phyloP scores from a whole-genome alignment of 345 rosid species.

The Linum usitatissimum region DNA sequence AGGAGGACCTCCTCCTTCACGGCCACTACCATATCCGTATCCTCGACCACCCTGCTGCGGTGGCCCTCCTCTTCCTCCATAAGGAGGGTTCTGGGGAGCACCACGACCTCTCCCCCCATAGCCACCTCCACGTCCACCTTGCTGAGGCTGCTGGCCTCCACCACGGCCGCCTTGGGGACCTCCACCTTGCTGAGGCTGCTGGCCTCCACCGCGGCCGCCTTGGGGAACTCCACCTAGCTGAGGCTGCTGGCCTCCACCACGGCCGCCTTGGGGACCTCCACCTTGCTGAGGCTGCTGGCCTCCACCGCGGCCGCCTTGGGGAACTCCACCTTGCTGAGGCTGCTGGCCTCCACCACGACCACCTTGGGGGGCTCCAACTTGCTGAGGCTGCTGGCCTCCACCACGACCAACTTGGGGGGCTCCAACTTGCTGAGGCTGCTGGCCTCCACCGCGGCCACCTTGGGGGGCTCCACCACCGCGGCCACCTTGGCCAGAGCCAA shows the following conservation, averaged over 20 bases:
- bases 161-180: neutral
- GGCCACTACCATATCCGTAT: constrained; percentile 30
- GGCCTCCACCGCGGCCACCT: constrained; percentile 3
- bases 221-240: too few species aligned
- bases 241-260: too few species aligned
- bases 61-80: constrained; percentile 67
- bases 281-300: neutral
- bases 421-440: constrained; percentile 1
- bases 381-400: constrained; percentile 2
- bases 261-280: too few species aligned
- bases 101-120: too few species aligned
- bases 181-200: too few species aligned
- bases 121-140: constrained; percentile 1
- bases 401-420: neutral
- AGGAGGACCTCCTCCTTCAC: constrained; percentile 42
- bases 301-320: neutral
- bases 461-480: constrained; percentile 1
- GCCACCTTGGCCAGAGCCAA: neutral
- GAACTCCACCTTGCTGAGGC: too few species aligned
- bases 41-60: constrained; percentile 58
- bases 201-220: too few species aligned
- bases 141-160: neutral
- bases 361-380: neutral
- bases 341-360: neutral
- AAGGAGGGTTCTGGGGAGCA: neutral